Base-by-base conservation (phyloP, 2,329 filamentous ascomycete genomes). In the Verticillium zaregamsianum region DNA sequence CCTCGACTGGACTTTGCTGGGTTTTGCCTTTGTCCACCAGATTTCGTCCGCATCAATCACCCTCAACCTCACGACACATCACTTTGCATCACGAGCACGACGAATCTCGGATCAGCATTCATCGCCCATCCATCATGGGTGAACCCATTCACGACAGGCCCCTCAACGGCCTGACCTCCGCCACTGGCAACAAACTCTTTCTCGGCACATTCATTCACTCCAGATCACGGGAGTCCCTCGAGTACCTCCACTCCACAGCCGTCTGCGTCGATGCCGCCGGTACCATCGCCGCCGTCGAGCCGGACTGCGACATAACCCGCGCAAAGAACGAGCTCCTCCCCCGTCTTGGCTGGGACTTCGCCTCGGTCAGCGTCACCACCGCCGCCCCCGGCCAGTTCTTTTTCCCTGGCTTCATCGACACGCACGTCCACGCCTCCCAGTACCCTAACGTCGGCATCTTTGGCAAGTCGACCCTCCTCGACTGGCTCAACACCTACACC, bases 381-480 rank as follows among this genome's bases (percentile, higher is more conserved):
- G 70, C 70, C 56, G 69, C 73, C 54, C 77, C 79, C 4, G 82
- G 82, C 12, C 84, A 90, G 60, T 94, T 94, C 77, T 93, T 92
- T 79, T 94, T 95, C 68, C 91, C 91, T 0, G 91, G 91, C 6
- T 93, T 94, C 71, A 87, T 95, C 63, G 94, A 99, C 75, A 97
- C 95, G 1, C 95, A 99, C 74, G 90, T 97, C 62, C 95, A 99
- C 73, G 95, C 95, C 9, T 86, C 93, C 0, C 95, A 99, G 78
- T 97, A 97, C 70, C 93, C 94, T 62, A 99, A 99, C 71, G 86
- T 87, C 1, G 95, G 95, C 63, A 89, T 99, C 66, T 98, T 98
- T 72, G 95, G 95, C 70, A 95, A 93, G 67, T 90, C 91, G 0
- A 97, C 94, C 0, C 87, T 99, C 35, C 85, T 99, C 15, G 90